Evolutionary conservation across 257 asterid genomes (phyloP).

Genomic region (Pogostemon cablin): DNA sequence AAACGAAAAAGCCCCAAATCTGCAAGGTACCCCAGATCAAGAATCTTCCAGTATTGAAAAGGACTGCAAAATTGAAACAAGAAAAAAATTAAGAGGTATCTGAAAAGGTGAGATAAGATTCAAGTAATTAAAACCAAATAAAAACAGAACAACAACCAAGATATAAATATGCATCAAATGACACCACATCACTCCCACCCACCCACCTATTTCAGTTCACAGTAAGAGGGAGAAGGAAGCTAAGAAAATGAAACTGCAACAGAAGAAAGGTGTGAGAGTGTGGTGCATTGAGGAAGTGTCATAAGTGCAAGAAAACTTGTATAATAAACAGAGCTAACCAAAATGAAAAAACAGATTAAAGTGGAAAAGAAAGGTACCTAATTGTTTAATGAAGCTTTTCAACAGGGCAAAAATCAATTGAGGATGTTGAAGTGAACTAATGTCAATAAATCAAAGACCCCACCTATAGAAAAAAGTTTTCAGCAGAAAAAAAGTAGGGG

Average conservation of each 20-base stretch:
- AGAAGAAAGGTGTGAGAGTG: conserved; percentile 36
- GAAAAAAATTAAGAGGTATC: conserved; percentile 27
- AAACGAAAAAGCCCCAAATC: conserved; percentile 42
- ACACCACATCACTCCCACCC: conserved; percentile 27
- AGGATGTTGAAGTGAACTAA: conserved; percentile 37
- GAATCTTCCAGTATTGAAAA: conserved; percentile 30
- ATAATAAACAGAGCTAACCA: neutral
- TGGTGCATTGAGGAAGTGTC: conserved; percentile 36
- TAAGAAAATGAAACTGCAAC: conserved; percentile 37
- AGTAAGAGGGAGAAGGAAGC: conserved; percentile 26
- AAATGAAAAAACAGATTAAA: neutral
- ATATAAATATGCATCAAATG: conserved; percentile 14
- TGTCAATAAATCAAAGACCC: conserved; percentile 46
- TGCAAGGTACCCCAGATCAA: conserved; percentile 39
- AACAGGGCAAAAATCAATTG: conserved; percentile 38
- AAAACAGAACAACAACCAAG: conserved; percentile 26
- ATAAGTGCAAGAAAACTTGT: conserved; percentile 37
- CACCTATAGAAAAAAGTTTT: conserved; percentile 39
- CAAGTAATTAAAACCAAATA: conserved; percentile 20
- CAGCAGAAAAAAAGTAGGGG: conserved; percentile 19
- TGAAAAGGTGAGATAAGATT: conserved; percentile 27
- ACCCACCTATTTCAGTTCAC: conserved; percentile 37
- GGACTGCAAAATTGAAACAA: conserved; percentile 1
- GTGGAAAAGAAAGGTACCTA: conserved; percentile 35
- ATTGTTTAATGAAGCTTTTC: conserved; percentile 41